Evolutionary conservation across 2,329 filamentous ascomycete species (phyloP).

Genomic region (Nectriaceae sp.): DNA sequence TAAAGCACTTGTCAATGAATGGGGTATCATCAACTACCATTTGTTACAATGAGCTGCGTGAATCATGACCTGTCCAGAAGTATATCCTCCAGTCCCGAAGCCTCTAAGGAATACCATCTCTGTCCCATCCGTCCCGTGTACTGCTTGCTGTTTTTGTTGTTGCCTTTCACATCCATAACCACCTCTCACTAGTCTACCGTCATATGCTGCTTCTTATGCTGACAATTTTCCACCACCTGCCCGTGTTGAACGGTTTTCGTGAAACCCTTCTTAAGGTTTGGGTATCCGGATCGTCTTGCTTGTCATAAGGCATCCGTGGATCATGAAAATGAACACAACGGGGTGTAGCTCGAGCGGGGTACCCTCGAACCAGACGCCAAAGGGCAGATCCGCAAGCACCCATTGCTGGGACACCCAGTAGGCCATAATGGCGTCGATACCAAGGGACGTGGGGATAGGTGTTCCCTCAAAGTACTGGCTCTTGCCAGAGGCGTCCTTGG

Average conservation of each 20-base stretch:
- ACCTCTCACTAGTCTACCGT: neutral
- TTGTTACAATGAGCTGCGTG: constrained; percentile 25
- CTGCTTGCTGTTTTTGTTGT: constrained; percentile 1
- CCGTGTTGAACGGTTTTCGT: constrained; percentile 17
- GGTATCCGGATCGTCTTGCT: constrained; percentile 94
- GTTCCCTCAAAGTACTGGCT: constrained; percentile 96
- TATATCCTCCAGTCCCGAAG: constrained; percentile 10
- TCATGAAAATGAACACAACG: constrained; percentile 73
- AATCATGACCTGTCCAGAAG: constrained; percentile 25
- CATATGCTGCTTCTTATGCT: no score
- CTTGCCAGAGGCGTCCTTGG: constrained; percentile 91
- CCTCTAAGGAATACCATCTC: constrained; percentile 5
- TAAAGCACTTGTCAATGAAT: no score
- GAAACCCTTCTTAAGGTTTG: constrained; percentile 62
- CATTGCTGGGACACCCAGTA: constrained; percentile 84
- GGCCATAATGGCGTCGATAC: constrained; percentile 80
- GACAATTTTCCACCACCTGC: neutral
- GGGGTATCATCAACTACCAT: constrained; percentile 31
- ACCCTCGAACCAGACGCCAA: constrained; percentile 69
- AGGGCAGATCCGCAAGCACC: constrained; percentile 76
- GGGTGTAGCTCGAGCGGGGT: constrained; percentile 82
- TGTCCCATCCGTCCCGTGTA: constrained; percentile 3
- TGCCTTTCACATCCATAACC: neutral
- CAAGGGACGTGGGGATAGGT: constrained; percentile 88
- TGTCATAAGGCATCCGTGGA: constrained; percentile 94